A percentile compares a stretch with the other conserved stretches of the same genome.
Conservation (phyloP, 169 alveolate species). For the Babesia gibsoni region DNA sequence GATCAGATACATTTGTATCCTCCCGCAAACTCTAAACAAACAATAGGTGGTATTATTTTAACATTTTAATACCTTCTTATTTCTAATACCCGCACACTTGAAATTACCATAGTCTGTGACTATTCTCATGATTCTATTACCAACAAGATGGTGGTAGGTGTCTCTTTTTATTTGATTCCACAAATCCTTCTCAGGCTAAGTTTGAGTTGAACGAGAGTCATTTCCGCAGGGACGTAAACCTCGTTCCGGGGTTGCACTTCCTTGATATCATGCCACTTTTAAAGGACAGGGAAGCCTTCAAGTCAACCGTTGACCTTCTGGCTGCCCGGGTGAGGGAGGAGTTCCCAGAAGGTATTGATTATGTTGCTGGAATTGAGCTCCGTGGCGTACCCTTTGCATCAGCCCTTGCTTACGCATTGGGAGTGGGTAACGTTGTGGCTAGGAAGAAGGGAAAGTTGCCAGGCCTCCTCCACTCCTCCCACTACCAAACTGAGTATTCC, state of each 20-base stretch:
- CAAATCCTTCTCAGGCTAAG: too few species aligned
- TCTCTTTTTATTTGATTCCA: too few species aligned
- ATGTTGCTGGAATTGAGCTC: not conserved
- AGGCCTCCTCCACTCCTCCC: not conserved
- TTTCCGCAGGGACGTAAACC: not conserved
- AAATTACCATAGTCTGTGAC: too few species aligned
- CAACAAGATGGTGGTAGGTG: too few species aligned
- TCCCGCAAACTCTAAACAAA: too few species aligned
- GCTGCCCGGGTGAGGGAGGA: not conserved
- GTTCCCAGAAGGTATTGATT: constrained; percentile 7
- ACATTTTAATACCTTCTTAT: too few species aligned
- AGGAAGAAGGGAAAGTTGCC: constrained; percentile 1
- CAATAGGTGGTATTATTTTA: too few species aligned
- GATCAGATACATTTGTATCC: too few species aligned
- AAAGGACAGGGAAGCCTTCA: not conserved
- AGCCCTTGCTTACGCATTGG: not conserved
- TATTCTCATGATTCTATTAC: too few species aligned
- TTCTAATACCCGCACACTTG: too few species aligned
- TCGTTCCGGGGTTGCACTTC: not conserved
- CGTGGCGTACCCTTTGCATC: constrained; percentile 4
- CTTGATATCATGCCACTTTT: constrained; percentile 2
- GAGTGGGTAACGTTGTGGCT: not conserved
- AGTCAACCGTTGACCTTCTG: not conserved
- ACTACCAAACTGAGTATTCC: not conserved
- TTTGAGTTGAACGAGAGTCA: not conserved